Base-by-base conservation (phyloP, 257 asterid species). In the Linderniella brevidens region DNA sequence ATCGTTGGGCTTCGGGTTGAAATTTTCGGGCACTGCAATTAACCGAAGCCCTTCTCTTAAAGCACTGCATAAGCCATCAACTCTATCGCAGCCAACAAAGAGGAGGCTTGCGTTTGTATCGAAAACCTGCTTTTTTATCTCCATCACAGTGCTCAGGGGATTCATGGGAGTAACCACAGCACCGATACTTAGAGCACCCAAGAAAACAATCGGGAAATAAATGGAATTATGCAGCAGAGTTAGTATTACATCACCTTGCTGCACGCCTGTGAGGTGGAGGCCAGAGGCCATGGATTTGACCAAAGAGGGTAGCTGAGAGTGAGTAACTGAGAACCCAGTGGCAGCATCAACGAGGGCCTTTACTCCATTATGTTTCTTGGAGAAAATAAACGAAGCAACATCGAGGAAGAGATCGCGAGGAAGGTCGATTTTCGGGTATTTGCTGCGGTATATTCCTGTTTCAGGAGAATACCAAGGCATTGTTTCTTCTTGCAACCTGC, bases 201-300 rank as follows among this genome's bases (percentile, higher is more conserved):
- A 64, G 54, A 80, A 55, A 53, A 80, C 12, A 4, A 80, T 46
- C 4, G 95, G 95, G 55, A 85, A 73, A 53, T 50, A 67, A 50
- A 85, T 57, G 17, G 85, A 80, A 70, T 78, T 85, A 10, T 92
- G 87, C 41, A 78, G 73, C 54, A 77, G 43, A 62, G 77, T 66
- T 56, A 80, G 62, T 39, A 78, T 68, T 0, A 80, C 78, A 57
- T 80, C 93, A 54, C 93, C 92, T 63, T 71, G 58, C 54, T 60
- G 57, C 45, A 85, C 79, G 0, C 86, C 92, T 65, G 68, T 49
- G 13, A 51, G 69, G 63, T 78, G 82, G 9, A 80, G 65, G 5
- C 93, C 92, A 56, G 75, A 52, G 15, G 95, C 92, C 70, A 73
- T 51, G 55, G 95, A 80, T 61, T 69, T 69, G 19, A 80, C 71